These are phyloP conservation scores for Paramecium sonneborni DNA, from an alignment of 73 alveolate genomes.

Conservation along the genomic window DNA sequence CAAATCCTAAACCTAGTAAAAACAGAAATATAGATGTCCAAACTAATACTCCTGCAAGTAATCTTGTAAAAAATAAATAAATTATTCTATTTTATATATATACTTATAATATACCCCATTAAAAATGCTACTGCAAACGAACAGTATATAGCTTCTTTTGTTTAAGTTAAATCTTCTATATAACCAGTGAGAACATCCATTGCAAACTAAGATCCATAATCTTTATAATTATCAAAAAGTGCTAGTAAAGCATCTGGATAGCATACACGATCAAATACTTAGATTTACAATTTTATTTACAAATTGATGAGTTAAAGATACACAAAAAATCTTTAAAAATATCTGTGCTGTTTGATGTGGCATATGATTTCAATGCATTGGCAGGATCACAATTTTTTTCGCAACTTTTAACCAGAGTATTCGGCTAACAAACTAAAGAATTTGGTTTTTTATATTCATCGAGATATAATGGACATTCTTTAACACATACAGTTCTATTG, in stretches of 20 bases:
- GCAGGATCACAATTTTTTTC: not conserved
- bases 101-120: constrained; percentile 47
- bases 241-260: constrained; percentile 16
- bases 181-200: constrained; percentile 73
- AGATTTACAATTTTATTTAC: not conserved
- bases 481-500: constrained; percentile 54
- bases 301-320: not conserved
- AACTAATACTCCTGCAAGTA: constrained; percentile 79
- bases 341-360: not conserved
- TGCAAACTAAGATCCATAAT: not conserved
- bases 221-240: not conserved
- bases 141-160: constrained; percentile 73
- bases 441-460: not conserved
- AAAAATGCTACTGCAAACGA: constrained; percentile 79
- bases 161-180: constrained; percentile 73
- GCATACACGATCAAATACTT: constrained; percentile 57
- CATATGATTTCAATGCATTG: not conserved
- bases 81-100: constrained; percentile 39
- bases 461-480: constrained; percentile 21
- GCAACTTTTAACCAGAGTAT: constrained; percentile 12
- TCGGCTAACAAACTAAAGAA: not conserved
- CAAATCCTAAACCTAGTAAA: constrained; percentile 69
- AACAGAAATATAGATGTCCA: constrained; percentile 74
- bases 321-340: not conserved
- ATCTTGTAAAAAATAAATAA: constrained; percentile 73